Evolutionary conservation across 2,329 filamentous ascomycete species (phyloP).

Genomic region (Ophiostoma sp.): DNA sequence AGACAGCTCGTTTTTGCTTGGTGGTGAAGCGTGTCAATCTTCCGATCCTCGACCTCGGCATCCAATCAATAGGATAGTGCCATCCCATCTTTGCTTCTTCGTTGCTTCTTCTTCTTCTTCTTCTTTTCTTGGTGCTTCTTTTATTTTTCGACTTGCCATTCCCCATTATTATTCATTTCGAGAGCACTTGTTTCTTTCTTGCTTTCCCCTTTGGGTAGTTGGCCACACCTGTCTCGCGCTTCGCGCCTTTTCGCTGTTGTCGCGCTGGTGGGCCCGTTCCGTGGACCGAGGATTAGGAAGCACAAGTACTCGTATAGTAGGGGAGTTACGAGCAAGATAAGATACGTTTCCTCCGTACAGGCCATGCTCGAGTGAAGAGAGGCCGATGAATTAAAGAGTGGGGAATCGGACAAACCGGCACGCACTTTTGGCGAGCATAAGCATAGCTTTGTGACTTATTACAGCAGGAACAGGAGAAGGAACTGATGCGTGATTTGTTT

Average conservation of each 20-base stretch:
- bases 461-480: background rate
- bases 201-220: background rate
- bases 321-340: background rate
- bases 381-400: background rate
- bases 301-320: background rate
- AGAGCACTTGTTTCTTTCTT: background rate
- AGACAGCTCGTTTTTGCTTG: background rate
- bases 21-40: background rate
- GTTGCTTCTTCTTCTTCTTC: background rate
- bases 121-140: too few relatives aligned
- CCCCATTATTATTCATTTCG: background rate
- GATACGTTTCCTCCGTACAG: background rate
- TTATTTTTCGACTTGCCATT: background rate
- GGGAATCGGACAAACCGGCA: conserved; percentile 14
- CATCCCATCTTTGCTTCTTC: background rate
- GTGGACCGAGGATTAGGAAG: conserved; percentile 6
- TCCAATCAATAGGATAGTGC: background rate
- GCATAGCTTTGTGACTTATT: too few relatives aligned
- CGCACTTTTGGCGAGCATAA: background rate
- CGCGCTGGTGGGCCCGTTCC: conserved; percentile 22
- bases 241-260: conserved; percentile 24
- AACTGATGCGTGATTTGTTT: conserved; percentile 4
- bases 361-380: background rate
- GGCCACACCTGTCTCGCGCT: conserved; percentile 22
- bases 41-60: background rate